phyloP scores from a whole-genome alignment of 768 basidiomycete genomes.

The Thelephora ganbajun region DNA sequence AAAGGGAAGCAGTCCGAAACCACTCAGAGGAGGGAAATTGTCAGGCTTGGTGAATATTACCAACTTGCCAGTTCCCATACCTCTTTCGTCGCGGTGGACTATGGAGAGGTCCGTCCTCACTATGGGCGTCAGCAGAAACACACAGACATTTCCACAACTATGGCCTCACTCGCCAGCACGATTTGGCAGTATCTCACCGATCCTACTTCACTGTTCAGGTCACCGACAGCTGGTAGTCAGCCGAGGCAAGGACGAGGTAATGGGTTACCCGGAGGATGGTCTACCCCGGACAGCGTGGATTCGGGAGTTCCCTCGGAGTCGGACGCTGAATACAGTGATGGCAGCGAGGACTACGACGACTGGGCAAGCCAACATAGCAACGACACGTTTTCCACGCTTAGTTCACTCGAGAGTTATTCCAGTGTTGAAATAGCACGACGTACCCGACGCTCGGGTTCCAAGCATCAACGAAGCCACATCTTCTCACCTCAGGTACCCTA shows the following conservation, averaged over 20 bases:
- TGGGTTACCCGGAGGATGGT: not conserved
- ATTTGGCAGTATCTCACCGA: not conserved
- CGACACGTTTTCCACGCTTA: constrained; percentile 31
- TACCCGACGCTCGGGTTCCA: not conserved
- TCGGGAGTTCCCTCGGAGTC: not conserved
- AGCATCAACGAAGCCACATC: constrained; percentile 15
- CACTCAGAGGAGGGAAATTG: constrained; percentile 28
- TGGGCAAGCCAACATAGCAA: constrained; percentile 19
- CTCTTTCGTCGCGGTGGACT: constrained; percentile 43
- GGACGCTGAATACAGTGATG: constrained; percentile 4
- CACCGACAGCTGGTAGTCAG: not conserved
- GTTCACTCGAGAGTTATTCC: constrained; percentile 27
- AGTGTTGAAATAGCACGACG: constrained; percentile 11
- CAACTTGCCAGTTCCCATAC: constrained; percentile 38
- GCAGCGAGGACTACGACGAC: constrained; percentile 6
- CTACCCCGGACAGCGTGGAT: not conserved
- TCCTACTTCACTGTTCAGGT: not conserved
- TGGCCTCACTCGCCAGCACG: not conserved
- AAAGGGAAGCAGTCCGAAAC: constrained; percentile 18
- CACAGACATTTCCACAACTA: not conserved
- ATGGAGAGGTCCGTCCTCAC: constrained; percentile 6
- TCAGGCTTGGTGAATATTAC: constrained; percentile 36
- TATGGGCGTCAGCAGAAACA: constrained; percentile 5
- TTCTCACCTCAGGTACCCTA: constrained; percentile 13
- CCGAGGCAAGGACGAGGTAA: not conserved